Conservation (phyloP, 2,329 filamentous ascomycete species). For the Sphaerostilbella broomeana region DNA sequence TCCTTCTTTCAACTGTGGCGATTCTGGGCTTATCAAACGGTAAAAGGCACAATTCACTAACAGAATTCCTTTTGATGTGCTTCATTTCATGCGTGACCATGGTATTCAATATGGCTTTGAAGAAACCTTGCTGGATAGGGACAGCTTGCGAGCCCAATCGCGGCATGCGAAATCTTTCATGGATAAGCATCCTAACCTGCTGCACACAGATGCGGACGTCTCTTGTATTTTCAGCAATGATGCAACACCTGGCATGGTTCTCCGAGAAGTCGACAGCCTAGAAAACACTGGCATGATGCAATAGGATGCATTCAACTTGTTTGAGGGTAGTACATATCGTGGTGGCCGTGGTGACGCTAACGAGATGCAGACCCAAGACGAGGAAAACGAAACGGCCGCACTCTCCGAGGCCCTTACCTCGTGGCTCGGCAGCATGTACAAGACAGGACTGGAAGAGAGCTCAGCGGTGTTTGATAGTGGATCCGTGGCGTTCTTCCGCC, state of each 20-base stretch:
- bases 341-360: conserved; percentile 6
- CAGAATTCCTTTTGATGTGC: conserved; percentile 74
- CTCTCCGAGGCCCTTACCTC: conserved; percentile 25
- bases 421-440: conserved; percentile 36
- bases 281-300: not conserved
- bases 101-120: conserved; percentile 71
- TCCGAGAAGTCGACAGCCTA: not conserved
- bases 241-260: not conserved
- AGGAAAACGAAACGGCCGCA: conserved; percentile 16
- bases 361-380: conserved; percentile 12
- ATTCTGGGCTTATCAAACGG: conserved; percentile 1
- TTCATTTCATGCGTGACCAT: conserved; percentile 77
- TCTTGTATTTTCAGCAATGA: conserved; percentile 37
- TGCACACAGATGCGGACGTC: conserved; percentile 42
- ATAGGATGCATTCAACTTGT: conserved; percentile 8
- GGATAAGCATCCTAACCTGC: conserved; percentile 35
- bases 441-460: conserved; percentile 43
- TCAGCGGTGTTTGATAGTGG: conserved; percentile 51
- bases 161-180: conserved; percentile 40
- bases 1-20: not conserved
- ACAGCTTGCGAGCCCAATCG: conserved; percentile 38
- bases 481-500: conserved; percentile 44
- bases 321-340: conserved; percentile 18
- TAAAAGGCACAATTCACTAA: conserved; percentile 48
- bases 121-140: conserved; percentile 41